Evolutionary conservation across 768 basidiomycete genomes (phyloP), one percentile per base, ranked within the genome.

Genomic region (Auricularia cornea): DNA sequence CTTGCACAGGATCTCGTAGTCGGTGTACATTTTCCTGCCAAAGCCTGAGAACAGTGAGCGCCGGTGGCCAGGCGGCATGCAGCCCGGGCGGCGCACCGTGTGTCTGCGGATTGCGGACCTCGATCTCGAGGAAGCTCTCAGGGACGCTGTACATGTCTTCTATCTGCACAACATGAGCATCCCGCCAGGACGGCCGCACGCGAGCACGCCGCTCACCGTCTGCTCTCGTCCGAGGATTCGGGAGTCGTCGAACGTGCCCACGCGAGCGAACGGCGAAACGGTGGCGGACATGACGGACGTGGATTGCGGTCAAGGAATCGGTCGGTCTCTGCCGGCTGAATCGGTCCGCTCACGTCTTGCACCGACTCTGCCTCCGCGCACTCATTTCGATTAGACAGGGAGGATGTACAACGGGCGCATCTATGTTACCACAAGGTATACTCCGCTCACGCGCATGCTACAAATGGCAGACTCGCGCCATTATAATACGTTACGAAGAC

Each of bases 81-180:
- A n/a, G 44, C 20, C 23, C 1, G 23, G 14, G 28, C 3, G 40
- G 66, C 83, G 68, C 68, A 93, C 95, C 96, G 69, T 98, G 96
- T 0, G 96, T 99, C 76, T 96, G 93, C 6, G 96, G 95, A 73
- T 96, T 97, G 69, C 91, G 81, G 6, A 98, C 93, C 74, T 99
- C 96, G 68, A 99, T 97, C 78, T 98, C 96, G 57, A 98, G 79
- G 74, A 96, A 97, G 71, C 91, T 94, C 76, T 98, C 95, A 38
- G 96, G 96, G 4, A 96, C 88, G 68, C 90, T 91, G 72, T 98
- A 99, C 94, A 97, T 96, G 78, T 98, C 95, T 76, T 98, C 95
- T 70, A 97, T 90, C 89, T 94, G 75, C 72, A 70, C 66, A 28
- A 61, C 52, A 20, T 60, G 63, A 59, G 65, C 60, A 59, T 59